phyloP scores from a whole-genome alignment of 257 asterid genomes.

The Plantago elongata region DNA sequence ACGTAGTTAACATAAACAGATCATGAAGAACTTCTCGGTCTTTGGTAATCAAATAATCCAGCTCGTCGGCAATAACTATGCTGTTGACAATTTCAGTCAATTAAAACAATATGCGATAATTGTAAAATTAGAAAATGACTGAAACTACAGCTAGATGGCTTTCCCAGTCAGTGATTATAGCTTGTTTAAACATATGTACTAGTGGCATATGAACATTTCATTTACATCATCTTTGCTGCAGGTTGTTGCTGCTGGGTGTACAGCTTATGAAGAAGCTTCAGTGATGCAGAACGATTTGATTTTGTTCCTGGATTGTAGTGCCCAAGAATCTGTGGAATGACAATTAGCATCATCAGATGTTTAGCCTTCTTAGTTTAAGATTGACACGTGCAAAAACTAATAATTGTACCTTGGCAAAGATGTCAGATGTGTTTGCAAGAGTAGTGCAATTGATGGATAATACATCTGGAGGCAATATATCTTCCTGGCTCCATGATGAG shows the following conservation, averaged over 20 bases:
- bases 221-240: conserved; percentile 64
- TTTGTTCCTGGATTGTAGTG: conserved; percentile 35
- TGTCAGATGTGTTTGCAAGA: conserved; percentile 61
- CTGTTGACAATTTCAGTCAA: conserved; percentile 37
- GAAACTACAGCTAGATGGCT: background rate
- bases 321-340: conserved; percentile 51
- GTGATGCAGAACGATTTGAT: conserved; percentile 33
- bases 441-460: conserved; percentile 79
- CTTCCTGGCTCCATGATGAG: conserved; percentile 43
- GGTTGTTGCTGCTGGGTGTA: conserved; percentile 59
- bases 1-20: conserved; percentile 83
- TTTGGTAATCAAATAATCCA: conserved; percentile 90
- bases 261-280: conserved; percentile 56
- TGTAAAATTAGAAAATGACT: background rate
- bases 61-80: conserved; percentile 80
- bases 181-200: background rate
- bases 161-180: conserved; percentile 8
- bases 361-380: conserved; percentile 15
- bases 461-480: conserved; percentile 54
- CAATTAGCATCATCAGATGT: conserved; percentile 12
- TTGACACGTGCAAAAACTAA: conserved; percentile 5
- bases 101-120: background rate
- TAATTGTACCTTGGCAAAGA: conserved; percentile 73
- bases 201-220: background rate
- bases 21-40: conserved; percentile 86